Percentiles rank a stretch among this genome's conserved stretches.
phyloP scores from a whole-genome alignment of 768 basidiomycete species.

The Pleurotus platypus region DNA sequence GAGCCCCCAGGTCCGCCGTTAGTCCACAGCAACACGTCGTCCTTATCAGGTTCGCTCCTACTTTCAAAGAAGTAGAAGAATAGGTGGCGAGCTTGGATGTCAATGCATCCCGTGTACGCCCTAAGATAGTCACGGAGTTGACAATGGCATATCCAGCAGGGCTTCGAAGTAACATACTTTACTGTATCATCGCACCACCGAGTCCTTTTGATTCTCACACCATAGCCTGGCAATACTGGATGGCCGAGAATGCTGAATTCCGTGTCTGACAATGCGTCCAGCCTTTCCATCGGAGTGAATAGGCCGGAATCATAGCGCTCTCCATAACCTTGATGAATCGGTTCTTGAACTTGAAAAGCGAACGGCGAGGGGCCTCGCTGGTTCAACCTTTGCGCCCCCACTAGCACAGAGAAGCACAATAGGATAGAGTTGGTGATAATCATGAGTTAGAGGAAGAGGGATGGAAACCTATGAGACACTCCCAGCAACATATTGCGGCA shows the following conservation, averaged over 20 bases:
- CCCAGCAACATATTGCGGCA: too few relatives aligned
- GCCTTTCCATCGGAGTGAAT: neutral
- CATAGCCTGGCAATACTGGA: slow-evolving; percentile 40
- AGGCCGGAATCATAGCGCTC: neutral
- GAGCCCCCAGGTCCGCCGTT: slow-evolving; percentile 44
- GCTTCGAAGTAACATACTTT: slow-evolving; percentile 20
- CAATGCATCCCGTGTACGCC: slow-evolving; percentile 66
- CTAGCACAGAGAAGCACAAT: too few relatives aligned
- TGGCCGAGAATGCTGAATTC: slow-evolving; percentile 25
- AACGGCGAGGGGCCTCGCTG: too few relatives aligned
- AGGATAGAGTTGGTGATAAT: too few relatives aligned
- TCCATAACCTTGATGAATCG: too few relatives aligned
- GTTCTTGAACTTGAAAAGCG: too few relatives aligned
- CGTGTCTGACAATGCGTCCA: neutral
- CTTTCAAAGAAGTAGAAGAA: slow-evolving; percentile 83
- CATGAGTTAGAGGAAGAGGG: too few relatives aligned
- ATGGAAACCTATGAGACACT: too few relatives aligned
- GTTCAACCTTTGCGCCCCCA: too few relatives aligned
- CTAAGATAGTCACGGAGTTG: slow-evolving; percentile 25
- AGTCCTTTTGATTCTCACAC: slow-evolving; percentile 36
- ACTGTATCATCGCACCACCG: slow-evolving; percentile 37
- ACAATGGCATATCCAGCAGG: neutral
- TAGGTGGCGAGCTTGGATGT: slow-evolving; percentile 56
- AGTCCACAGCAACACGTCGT: slow-evolving; percentile 60
- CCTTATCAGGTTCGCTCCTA: slow-evolving; percentile 52